Evolutionary conservation across 148 eudicot species (phyloP).

Genomic region (Bassia scoparia): DNA sequence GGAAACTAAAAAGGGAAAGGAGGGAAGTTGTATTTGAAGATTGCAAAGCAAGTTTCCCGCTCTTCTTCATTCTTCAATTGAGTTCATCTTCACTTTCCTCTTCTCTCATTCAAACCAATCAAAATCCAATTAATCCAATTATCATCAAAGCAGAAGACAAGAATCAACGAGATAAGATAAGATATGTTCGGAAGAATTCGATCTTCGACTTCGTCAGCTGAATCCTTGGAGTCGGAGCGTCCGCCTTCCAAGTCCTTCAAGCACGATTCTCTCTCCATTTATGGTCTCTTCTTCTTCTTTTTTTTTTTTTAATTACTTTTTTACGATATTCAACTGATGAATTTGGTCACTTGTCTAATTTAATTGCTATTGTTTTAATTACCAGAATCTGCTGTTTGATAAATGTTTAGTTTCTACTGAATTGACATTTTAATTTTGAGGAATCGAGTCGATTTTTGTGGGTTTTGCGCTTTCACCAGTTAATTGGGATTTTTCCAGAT

Average conservation of each 20-base stretch:
- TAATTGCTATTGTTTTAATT: too few relatives aligned
- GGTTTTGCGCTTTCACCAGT: too few relatives aligned
- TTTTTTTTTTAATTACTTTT: neutral
- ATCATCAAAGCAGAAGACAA: neutral
- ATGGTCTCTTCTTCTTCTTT: constrained; percentile 37
- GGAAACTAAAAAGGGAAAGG: neutral
- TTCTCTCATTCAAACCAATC: too few relatives aligned
- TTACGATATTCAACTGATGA: too few relatives aligned
- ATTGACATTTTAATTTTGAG: too few relatives aligned
- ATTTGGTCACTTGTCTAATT: too few relatives aligned
- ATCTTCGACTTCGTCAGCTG: constrained; percentile 46
- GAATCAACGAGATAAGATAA: neutral
- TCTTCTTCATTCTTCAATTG: neutral
- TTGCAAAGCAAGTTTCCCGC: constrained; percentile 12
- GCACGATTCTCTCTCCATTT: constrained; percentile 73
- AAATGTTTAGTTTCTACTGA: too few relatives aligned
- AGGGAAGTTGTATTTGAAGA: neutral
- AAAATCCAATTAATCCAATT: neutral
- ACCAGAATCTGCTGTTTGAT: too few relatives aligned
- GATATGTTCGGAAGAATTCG: constrained; percentile 64
- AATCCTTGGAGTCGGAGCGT: constrained; percentile 55
- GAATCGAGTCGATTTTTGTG: too few relatives aligned
- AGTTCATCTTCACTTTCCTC: neutral
- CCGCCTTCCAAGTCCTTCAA: constrained; percentile 55
- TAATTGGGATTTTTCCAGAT: too few relatives aligned